phyloP scores from a whole-genome alignment of 371 early-diverging fungal genomes.

The Zychaea mexicana region DNA sequence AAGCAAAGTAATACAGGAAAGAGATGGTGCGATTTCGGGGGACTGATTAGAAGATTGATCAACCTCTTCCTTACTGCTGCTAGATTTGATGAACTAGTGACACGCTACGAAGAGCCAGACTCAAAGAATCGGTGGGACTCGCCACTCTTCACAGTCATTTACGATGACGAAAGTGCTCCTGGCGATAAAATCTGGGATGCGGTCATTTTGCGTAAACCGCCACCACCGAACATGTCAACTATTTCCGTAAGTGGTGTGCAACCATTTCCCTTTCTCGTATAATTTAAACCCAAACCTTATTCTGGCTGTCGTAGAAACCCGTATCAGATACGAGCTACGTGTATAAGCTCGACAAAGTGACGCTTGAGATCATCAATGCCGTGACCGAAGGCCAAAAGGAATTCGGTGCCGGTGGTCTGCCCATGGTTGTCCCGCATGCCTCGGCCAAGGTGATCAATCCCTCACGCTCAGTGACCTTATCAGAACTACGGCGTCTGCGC shows the following conservation, averaged over 20 bases:
- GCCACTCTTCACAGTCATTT: slow-evolving; percentile 87
- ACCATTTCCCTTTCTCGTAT: neutral
- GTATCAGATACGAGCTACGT: slow-evolving; percentile 89
- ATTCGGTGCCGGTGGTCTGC: slow-evolving; percentile 60
- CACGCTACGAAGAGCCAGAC: slow-evolving; percentile 95
- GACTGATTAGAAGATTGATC: neutral
- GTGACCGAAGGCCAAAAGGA: slow-evolving; percentile 80
- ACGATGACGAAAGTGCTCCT: slow-evolving; percentile 67
- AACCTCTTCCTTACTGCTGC: neutral
- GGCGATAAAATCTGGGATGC: slow-evolving; percentile 78
- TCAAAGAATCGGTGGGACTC: slow-evolving; percentile 92
- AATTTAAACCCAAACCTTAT: slow-evolving; percentile 4
- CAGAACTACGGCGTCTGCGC: slow-evolving; percentile 81
- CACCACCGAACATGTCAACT: slow-evolving; percentile 85
- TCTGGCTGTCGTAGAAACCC: slow-evolving; percentile 62
- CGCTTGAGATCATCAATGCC: slow-evolving; percentile 78
- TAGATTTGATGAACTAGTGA: slow-evolving; percentile 83
- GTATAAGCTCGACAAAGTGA: slow-evolving; percentile 84
- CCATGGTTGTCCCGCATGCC: slow-evolving; percentile 67
- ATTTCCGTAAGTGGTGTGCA: slow-evolving; percentile 57
- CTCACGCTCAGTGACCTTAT: slow-evolving; percentile 70
- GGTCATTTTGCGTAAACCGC: slow-evolving; percentile 72
- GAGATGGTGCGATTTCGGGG: neutral
- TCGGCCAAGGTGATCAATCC: slow-evolving; percentile 65
- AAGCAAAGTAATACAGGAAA: neutral